These are phyloP conservation scores for Fagopyrum tataricum DNA, from an alignment of 148 eudicot genomes.

Conservation along the genomic window DNA sequence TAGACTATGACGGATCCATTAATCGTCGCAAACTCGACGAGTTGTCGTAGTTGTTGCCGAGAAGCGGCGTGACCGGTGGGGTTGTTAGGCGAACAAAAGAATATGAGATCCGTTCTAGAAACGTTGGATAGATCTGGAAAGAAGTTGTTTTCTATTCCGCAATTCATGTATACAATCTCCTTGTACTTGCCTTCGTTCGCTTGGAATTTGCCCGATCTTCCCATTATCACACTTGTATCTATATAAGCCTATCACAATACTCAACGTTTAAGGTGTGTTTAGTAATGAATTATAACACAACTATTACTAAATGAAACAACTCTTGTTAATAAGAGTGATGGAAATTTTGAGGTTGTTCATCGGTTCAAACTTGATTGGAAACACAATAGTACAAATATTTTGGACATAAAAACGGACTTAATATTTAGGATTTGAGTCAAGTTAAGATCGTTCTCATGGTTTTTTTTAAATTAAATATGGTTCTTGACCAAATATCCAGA, in stretches of 20 bases:
- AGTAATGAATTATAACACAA: no score
- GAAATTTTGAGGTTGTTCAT: no score
- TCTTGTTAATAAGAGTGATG: no score
- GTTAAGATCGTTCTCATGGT: no score
- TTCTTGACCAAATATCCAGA: no score
- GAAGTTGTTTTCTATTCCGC: constrained; percentile 45
- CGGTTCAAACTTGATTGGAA: no score
- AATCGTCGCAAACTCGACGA: constrained; percentile 53
- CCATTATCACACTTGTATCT: constrained; percentile 83
- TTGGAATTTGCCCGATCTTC: constrained; percentile 54
- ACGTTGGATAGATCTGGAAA: constrained; percentile 50
- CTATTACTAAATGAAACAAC: no score
- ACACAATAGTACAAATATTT: no score
- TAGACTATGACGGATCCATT: constrained; percentile 76
- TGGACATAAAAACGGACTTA: no score
- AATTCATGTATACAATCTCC: constrained; percentile 60
- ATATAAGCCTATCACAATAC: constrained; percentile 56
- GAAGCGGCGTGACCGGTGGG: constrained; percentile 88
- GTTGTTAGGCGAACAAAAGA: constrained; percentile 88
- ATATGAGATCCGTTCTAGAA: constrained; percentile 64
- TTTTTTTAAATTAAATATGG: no score
- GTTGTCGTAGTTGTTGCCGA: constrained; percentile 38
- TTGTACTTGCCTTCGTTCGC: constrained; percentile 41
- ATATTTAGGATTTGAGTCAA: no score
- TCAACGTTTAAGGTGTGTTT: no score